Base-by-base conservation (phyloP, 352 stramenopile genomes). In the Phytopythium kandeliae region DNA sequence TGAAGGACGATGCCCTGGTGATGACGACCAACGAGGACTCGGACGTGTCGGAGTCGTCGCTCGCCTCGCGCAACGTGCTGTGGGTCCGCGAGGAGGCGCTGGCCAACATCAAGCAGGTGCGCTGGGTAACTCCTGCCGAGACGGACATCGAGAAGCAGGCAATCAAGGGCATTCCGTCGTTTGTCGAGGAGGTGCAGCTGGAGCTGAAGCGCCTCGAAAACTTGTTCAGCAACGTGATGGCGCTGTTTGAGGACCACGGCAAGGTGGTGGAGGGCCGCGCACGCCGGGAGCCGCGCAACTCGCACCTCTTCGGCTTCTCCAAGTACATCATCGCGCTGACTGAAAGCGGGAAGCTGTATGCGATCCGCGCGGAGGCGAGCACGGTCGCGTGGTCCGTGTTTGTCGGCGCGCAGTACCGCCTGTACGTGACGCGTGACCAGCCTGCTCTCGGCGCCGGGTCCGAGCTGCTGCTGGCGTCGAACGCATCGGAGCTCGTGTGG, bases 21-120 rank as follows among this genome's bases (percentile, higher is more conserved):
- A 84, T 91, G 63, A 84, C 67, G 19, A 67, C 76, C 8, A 89
- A 88, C 50, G 74, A 87, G 42, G 69, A 85, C 7, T 30, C 31
- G 31, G 56, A 65, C 21, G 34, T 49, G 25, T 54, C 63, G 24
- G 48, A 47, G 1, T 40, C 38, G 35, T 30, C 55, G 16, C 61
- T 37, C 13, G 58, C 65, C 19, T 60, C 66, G 15, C 48, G 56
- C 7, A 85, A 77, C 22, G 63, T 85, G 16, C 55, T 76, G 6
- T 93, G 82, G 82, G 62, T 81, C 31, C 82, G 82, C n/a, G 82
- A 93, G 48, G 82, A 93, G 58, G 60, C 82, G 19, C 62, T 93
- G 13, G 82, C 79, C 15, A 86, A 85, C 58, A 77, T 93, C 26
- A 85, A 84, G 47, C 62, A 76, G 45, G 72, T 88, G 34, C 78